Percentiles rank a stretch among this genome's conserved stretches.
Conservation (phyloP, 2,329 filamentous ascomycete species). For the Colletotrichum cereale region DNA sequence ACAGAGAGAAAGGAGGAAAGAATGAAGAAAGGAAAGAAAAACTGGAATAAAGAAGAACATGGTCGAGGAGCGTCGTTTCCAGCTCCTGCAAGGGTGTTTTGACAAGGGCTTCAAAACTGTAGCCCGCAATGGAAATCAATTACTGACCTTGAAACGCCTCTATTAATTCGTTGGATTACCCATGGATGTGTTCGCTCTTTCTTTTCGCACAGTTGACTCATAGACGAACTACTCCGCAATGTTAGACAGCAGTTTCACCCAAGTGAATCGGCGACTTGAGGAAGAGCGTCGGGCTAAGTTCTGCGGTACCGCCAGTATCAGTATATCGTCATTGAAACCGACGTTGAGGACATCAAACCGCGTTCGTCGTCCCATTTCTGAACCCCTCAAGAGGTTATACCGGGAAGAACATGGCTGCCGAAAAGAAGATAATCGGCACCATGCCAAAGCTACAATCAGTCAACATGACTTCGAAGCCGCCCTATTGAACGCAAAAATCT, state of each 20-base stretch:
- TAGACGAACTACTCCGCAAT: background rate
- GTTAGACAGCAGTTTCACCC: background rate
- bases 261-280: background rate
- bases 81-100: background rate
- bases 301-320: constrained; percentile 2
- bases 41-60: background rate
- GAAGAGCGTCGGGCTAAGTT: constrained; percentile 1
- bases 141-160: background rate
- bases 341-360: background rate
- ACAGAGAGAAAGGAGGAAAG: background rate
- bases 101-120: background rate
- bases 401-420: background rate
- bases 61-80: background rate
- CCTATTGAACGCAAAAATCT: background rate
- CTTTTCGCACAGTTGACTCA: background rate
- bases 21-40: background rate
- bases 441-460: constrained; percentile 9
- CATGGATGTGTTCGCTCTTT: background rate
- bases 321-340: background rate
- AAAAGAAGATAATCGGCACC: background rate
- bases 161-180: background rate
- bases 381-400: constrained; percentile 15
- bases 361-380: background rate
- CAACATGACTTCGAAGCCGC: background rate
- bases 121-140: background rate